phyloP scores from a whole-genome alignment of 2,329 filamentous ascomycete genomes.

The Alternaria sp. region DNA sequence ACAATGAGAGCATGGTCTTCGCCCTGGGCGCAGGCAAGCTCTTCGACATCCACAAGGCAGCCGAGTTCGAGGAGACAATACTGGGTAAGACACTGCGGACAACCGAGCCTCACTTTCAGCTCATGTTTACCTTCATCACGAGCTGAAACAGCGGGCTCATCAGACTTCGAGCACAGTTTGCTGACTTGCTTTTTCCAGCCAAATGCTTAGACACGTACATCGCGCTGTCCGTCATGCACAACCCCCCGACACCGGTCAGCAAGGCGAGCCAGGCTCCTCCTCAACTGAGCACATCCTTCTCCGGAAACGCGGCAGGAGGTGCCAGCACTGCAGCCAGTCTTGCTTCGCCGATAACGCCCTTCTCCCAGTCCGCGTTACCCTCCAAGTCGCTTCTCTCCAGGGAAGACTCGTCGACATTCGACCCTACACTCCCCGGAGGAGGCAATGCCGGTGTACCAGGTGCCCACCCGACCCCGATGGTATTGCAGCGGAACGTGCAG shows the following conservation, averaged over 20 bases:
- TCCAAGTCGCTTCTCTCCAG: slow-evolving; percentile 95
- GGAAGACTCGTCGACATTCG: slow-evolving; percentile 69
- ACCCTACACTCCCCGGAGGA: slow-evolving; percentile 61
- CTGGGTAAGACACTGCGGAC: slow-evolving; percentile 65
- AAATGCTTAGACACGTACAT: slow-evolving; percentile 99
- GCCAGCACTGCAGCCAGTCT: slow-evolving; percentile 70
- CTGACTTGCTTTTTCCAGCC: slow-evolving; percentile 54
- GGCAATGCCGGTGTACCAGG: slow-evolving; percentile 62
- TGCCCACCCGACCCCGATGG: slow-evolving; percentile 65
- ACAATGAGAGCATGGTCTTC: slow-evolving; percentile 99
- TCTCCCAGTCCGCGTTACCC: slow-evolving; percentile 90
- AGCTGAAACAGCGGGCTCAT: neutral
- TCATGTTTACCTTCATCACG: neutral
- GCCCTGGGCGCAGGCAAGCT: slow-evolving; percentile 92
- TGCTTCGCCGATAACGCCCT: slow-evolving; percentile 89
- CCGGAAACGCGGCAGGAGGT: slow-evolving; percentile 68
- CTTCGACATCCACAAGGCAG: slow-evolving; percentile 87
- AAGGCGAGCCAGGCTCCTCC: slow-evolving; percentile 61
- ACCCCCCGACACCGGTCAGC: slow-evolving; percentile 58
- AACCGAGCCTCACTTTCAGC: neutral
- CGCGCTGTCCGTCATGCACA: slow-evolving; percentile 70
- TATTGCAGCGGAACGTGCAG: slow-evolving; percentile 75
- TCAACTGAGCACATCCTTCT: slow-evolving; percentile 82
- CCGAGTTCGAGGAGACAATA: slow-evolving; percentile 98
- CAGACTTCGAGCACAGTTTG: neutral